A percentile compares a stretch with the other conserved stretches of the same genome.
Evolutionary conservation across 106 monocot species (phyloP).

Genomic region (Dendrobium officinale): DNA sequence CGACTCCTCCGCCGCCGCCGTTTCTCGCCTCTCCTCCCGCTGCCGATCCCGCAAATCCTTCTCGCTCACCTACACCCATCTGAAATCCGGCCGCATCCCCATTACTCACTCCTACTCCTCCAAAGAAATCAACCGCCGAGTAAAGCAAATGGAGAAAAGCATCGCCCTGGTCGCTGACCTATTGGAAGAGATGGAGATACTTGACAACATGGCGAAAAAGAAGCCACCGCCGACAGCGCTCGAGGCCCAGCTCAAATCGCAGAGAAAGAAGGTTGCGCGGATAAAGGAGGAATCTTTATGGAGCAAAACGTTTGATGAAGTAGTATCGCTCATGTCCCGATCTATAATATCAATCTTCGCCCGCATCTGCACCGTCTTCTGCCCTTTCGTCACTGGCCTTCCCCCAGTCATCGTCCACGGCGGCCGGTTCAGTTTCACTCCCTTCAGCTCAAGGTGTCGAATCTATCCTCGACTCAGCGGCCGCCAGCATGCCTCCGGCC

Average conservation of each 20-base stretch:
- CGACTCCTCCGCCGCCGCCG: slow-evolving; percentile 41
- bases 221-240: background rate
- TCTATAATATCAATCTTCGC: slow-evolving; percentile 40
- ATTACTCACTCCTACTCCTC: background rate
- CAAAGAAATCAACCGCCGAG: slow-evolving; percentile 30
- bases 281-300: slow-evolving; percentile 66
- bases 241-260: slow-evolving; percentile 23
- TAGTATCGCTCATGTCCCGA: slow-evolving; percentile 43
- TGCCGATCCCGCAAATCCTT: slow-evolving; percentile 32
- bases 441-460: background rate
- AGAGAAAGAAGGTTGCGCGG: slow-evolving; percentile 35
- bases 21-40: slow-evolving; percentile 35
- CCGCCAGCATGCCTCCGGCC: slow-evolving; percentile 32
- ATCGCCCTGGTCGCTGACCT: slow-evolving; percentile 22
- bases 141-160: slow-evolving; percentile 57
- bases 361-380: slow-evolving; percentile 51
- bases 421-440: slow-evolving; percentile 6
- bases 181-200: slow-evolving; percentile 49
- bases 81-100: slow-evolving; percentile 35
- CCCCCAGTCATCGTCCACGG: slow-evolving; percentile 19
- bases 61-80: slow-evolving; percentile 39
- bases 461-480: slow-evolving; percentile 2
- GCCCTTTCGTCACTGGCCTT: slow-evolving; percentile 33
- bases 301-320: slow-evolving; percentile 42
- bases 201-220: slow-evolving; percentile 40